phyloP scores from a whole-genome alignment of 2,329 filamentous ascomycete genomes.

The Dactylellina cionopaga region DNA sequence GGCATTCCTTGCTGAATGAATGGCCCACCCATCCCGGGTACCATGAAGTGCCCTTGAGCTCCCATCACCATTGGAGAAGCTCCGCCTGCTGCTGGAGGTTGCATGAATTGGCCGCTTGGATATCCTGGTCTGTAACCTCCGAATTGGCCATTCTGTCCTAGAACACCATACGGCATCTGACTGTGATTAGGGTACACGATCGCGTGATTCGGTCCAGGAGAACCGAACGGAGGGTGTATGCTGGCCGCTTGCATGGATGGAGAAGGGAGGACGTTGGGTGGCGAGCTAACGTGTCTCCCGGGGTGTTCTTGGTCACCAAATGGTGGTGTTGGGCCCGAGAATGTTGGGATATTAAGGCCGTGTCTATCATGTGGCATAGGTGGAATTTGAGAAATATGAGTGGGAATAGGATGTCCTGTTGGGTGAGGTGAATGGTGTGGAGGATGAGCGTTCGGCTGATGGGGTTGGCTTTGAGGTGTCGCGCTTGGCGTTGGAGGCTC shows the following conservation, averaged over 20 bases:
- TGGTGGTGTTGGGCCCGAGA: slow-evolving; percentile 68
- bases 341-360: slow-evolving; percentile 54
- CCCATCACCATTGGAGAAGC: slow-evolving; percentile 78
- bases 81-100: slow-evolving; percentile 50
- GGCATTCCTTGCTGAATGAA: slow-evolving; percentile 69
- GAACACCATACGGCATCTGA: slow-evolving; percentile 54
- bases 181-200: slow-evolving; percentile 55
- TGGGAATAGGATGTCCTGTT: slow-evolving; percentile 69
- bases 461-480: slow-evolving; percentile 76
- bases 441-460: slow-evolving; percentile 76
- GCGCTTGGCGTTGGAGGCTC: slow-evolving; percentile 70
- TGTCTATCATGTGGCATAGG: slow-evolving; percentile 82
- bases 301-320: slow-evolving; percentile 76
- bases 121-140: slow-evolving; percentile 53
- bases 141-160: slow-evolving; percentile 52
- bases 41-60: slow-evolving; percentile 67
- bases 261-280: slow-evolving; percentile 55
- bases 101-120: slow-evolving; percentile 37
- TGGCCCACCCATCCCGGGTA: slow-evolving; percentile 62
- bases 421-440: slow-evolving; percentile 73
- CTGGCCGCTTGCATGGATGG: slow-evolving; percentile 56
- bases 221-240: slow-evolving; percentile 55
- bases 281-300: slow-evolving; percentile 34
- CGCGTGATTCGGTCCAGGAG: slow-evolving; percentile 53
- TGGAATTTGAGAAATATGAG: slow-evolving; percentile 74